Base-by-base conservation (phyloP, 164 flowering plant species). In the Chloranthus sessilifolius region DNA sequence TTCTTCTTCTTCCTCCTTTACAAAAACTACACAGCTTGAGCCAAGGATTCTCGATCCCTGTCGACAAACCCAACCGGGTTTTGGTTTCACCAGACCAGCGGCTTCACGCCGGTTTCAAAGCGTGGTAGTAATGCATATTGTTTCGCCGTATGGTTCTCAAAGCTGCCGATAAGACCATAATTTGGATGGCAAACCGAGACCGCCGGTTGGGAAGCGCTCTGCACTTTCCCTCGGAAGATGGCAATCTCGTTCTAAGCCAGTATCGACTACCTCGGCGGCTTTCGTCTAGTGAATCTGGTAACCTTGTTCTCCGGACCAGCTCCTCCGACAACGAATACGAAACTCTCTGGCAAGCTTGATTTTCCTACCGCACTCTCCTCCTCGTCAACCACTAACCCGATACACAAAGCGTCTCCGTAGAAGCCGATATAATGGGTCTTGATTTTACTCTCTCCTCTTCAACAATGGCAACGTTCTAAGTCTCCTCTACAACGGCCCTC, bases 381-480 rank as follows among this genome's bases (percentile, higher is more conserved):
- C 79, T 14, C 10, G n/a, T 4, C 82, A 78, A 43, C 21, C 23
- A 1, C 38, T 77, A 6, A 74, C 70, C 11, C 69, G 52, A 48
- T 41, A 26, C 25, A 50, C 14, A 7, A 65, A 26, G 22, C 28
- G 43, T 67, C 7, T 67, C 1, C 3, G 37, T 0, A 1, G 27
- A 35, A 55, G 66, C 7, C 21, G 31, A 14, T 60, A 59, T 1
- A 42, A 34, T 8, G 62, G 25, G 36, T 47, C 39, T 7, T 55
- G 78, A 1, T 64, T 47, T 44, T 76, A 47, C 25, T 52, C 9
- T 6, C 52, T 73, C 5, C 33, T 26, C 8, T 79, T 66, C 43
- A 67, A 62, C 22, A 55, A 50, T 20, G 67, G 71, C 30, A 76
- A 72, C 27, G 62, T 76, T 3, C 56, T 76, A 50, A 42, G 42